Base-by-base conservation (phyloP, 148 eudicot species). In the Rhododendron simsii region DNA sequence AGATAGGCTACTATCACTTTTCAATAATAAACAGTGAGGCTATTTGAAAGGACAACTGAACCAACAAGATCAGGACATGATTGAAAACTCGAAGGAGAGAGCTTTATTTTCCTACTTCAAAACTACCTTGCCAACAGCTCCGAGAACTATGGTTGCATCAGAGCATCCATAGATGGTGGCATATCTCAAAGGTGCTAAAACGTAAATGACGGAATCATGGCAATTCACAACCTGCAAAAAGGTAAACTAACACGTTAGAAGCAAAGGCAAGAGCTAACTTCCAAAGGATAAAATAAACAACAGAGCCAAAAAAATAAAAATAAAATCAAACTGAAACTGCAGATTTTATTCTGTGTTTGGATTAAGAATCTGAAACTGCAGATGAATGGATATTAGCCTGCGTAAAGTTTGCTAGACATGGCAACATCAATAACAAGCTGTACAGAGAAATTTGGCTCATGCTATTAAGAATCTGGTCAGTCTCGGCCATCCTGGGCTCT, bases 101-200 rank as follows among this genome's bases (percentile, higher is more conserved):
- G 21, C 9, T 30, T 81, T 15, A 33, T 35, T n/a, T 53, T 35
- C 16, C 26, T 53, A 14, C 55, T 65, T 76, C 23, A 33, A 47
- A 61, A 88, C 86, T 90, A 95, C 99, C 99, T 97, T 97, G 90
- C 99, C 98, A 87, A 97, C 95, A 51, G 99, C 99, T 82, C 99
- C 99, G 39, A 97, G 94, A 88, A 97, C 92, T 82, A 97, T 91
- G 81, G 99, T 97, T 28, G 98, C 91, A 90, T 97, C 99, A 80
- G 99, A 97, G 89, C 98, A 97, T 86, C 99, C 99, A 91, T 95
- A 97, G 73, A 97, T 84, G 78, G 96, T 94, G 87, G 98, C 99
- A 87, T 92, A 97, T 89, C 88, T 93, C 83, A 97, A 85, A 69
- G 99, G 99, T 83, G 96, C 99, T 84, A 97, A 91, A 59, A 97